A percentile compares a stretch with the other conserved stretches of the same genome.
These are phyloP conservation scores for Fusarium burgessii DNA, from an alignment of 2,329 filamentous ascomycete genomes.

Conservation along the genomic window DNA sequence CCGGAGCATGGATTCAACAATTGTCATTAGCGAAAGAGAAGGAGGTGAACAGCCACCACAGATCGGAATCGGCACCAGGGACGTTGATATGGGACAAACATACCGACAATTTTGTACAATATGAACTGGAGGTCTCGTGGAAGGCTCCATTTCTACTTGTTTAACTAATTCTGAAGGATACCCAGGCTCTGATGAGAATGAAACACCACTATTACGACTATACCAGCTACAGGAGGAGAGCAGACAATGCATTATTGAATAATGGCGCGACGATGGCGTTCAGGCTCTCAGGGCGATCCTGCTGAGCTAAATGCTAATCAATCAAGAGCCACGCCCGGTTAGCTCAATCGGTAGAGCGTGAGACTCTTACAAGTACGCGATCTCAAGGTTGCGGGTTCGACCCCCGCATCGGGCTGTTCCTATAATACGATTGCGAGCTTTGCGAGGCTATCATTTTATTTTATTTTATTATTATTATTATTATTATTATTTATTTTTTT, in stretches of 20 bases:
- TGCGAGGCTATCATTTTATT: constrained; percentile 22
- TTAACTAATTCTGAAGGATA: constrained; percentile 32
- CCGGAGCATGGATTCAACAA: not conserved
- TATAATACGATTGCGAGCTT: constrained; percentile 42
- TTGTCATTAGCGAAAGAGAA: constrained; percentile 17
- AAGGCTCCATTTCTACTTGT: constrained; percentile 14
- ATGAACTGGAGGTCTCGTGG: constrained; percentile 30
- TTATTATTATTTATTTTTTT: constrained; percentile 9
- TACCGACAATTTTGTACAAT: constrained; percentile 34
- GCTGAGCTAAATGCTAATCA: not conserved
- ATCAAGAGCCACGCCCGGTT: constrained; percentile 25
- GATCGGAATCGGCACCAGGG: constrained; percentile 13
- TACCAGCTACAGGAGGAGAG: not conserved
- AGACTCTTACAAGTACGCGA: constrained; percentile 66
- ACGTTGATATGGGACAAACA: constrained; percentile 33
- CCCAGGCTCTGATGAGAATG: constrained; percentile 36
- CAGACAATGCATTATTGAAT: not conserved
- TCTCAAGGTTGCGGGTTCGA: constrained; percentile 69
- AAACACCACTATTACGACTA: constrained; percentile 24
- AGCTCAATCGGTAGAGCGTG: constrained; percentile 68
- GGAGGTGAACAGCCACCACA: constrained; percentile 6
- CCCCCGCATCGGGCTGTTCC: constrained; percentile 56
- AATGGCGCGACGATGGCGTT: not conserved
- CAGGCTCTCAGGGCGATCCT: not conserved
- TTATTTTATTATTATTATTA: not conserved